Base-by-base conservation (phyloP, 805 yeast species). In the Limtongia smithiae region DNA sequence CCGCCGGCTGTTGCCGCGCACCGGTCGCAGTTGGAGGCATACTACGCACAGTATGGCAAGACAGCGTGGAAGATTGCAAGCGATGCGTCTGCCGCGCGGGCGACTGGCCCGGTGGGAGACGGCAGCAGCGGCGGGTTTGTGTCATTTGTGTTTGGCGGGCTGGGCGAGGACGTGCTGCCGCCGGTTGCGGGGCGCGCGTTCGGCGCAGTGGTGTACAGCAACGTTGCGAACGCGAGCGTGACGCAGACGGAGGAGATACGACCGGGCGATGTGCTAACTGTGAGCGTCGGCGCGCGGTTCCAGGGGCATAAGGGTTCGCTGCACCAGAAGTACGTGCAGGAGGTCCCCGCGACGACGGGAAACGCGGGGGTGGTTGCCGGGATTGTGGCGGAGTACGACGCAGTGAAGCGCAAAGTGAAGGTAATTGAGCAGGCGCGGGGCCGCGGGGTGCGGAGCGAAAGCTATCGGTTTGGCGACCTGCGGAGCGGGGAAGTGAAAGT, bases 241-340 rank as follows among this genome's bases (percentile, higher is more conserved):
- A 68, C 74, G 14, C 80, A 77, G 57, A 60, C 68, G 27, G 88
- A 80, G 46, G 84, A 80, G 35, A 77, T 89, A 46, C 74, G 77
- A 41, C 82, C 94, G 0, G 98, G 98, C 51, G 97, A 93, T 65
- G 74, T 91, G 8, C 67, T 88, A 36, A 85, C 88, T 44, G 77
- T 88, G 54, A 78, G 82, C 60, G 80, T 80, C 48, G 33, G 36
- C 12, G 96, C 88, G 5, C 76, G 76, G 52, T 90, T 91, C 68
- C 79, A 77, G 54, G 78, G 81, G 5, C 86, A 82, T 58, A 75
- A 76, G 44, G 73, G 73, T 4, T 73, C 78, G 30, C 62, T 81
- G 33, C 78, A 73, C 46, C 78, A 74, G 60, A 83, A 83, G 68
- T 77, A 81, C 20, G 60, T 73, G 1, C 65, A 74, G n/a, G 77